These are phyloP conservation scores for Camellia sinensis DNA, from an alignment of 148 eudicot genomes.

Conservation along the genomic window DNA sequence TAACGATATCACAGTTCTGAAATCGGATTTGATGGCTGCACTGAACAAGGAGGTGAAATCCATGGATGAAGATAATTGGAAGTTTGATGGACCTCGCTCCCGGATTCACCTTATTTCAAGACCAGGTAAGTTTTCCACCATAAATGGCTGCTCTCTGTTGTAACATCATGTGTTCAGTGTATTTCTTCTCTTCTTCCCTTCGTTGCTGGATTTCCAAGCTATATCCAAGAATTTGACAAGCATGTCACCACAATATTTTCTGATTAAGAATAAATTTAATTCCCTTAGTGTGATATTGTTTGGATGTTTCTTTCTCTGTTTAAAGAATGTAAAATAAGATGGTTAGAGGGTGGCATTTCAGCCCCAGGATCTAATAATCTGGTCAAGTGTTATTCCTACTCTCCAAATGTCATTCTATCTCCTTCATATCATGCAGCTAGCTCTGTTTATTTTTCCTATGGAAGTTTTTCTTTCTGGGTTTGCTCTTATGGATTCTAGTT, in stretches of 20 bases:
- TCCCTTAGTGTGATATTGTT: too few species aligned
- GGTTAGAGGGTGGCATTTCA: not conserved
- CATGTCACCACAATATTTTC: too few species aligned
- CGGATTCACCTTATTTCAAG: conserved; percentile 68
- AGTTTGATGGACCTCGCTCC: conserved; percentile 96
- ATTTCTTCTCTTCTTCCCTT: not conserved
- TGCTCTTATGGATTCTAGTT: conserved; percentile 4
- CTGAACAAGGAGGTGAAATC: conserved; percentile 82
- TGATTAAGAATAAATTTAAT: too few species aligned
- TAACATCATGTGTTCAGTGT: not conserved
- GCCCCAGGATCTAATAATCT: not conserved
- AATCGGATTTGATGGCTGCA: conserved; percentile 69
- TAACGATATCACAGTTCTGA: conserved; percentile 46
- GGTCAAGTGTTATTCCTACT: too few species aligned
- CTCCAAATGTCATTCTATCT: not conserved
- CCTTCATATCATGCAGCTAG: not conserved
- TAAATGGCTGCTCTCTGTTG: not conserved
- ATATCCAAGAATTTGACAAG: too few species aligned
- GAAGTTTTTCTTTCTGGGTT: not conserved
- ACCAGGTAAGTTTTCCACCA: conserved; percentile 48
- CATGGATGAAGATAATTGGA: conserved; percentile 94
- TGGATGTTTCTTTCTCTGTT: too few species aligned
- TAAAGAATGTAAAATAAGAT: not conserved
- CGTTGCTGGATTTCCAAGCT: too few species aligned
- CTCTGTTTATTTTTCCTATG: not conserved